phyloP scores from a whole-genome alignment of 768 basidiomycete genomes.

The Boletus subcaerulescens region DNA sequence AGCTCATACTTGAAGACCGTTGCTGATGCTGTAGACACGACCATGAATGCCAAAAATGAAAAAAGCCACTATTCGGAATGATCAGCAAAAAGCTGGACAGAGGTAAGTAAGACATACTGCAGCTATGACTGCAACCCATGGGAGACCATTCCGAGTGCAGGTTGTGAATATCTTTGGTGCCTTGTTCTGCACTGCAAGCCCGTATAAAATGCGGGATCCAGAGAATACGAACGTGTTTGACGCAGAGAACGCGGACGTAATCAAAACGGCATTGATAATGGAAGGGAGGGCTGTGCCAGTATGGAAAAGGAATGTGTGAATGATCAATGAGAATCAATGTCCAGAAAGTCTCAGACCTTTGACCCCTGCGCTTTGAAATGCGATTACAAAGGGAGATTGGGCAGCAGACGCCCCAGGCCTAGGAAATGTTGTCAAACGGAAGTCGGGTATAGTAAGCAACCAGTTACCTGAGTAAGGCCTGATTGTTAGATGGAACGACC shows the following conservation, averaged over 20 bases:
- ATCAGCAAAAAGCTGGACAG: background rate
- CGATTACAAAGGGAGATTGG: slow-evolving; percentile 82
- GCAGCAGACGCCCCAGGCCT: slow-evolving; percentile 44
- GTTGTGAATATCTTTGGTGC: slow-evolving; percentile 49
- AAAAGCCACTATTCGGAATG: slow-evolving; percentile 26
- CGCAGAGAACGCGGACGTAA: slow-evolving; percentile 72
- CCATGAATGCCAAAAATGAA: slow-evolving; percentile 65
- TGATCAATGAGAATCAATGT: slow-evolving; percentile 4
- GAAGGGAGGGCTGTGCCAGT: slow-evolving; percentile 55
- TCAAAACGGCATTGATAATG: slow-evolving; percentile 70
- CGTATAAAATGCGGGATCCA: slow-evolving; percentile 43
- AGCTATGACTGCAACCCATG: slow-evolving; percentile 36
- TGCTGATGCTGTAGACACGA: slow-evolving; percentile 48
- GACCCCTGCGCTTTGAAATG: slow-evolving; percentile 69
- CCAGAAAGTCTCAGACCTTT: slow-evolving; percentile 38
- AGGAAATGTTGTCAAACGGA: background rate
- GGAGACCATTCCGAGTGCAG: slow-evolving; percentile 49
- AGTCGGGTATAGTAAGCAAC: slow-evolving; percentile 2
- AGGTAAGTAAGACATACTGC: slow-evolving; percentile 14
- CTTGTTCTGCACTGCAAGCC: slow-evolving; percentile 46
- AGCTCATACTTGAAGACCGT: slow-evolving; percentile 30
- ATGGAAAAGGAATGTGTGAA: background rate
- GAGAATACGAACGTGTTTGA: slow-evolving; percentile 47
- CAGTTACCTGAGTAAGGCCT: slow-evolving; percentile 40
- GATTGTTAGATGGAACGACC: slow-evolving; percentile 71